phyloP scores from a whole-genome alignment of 106 monocot genomes.

The Dendrobium huoshanense region DNA sequence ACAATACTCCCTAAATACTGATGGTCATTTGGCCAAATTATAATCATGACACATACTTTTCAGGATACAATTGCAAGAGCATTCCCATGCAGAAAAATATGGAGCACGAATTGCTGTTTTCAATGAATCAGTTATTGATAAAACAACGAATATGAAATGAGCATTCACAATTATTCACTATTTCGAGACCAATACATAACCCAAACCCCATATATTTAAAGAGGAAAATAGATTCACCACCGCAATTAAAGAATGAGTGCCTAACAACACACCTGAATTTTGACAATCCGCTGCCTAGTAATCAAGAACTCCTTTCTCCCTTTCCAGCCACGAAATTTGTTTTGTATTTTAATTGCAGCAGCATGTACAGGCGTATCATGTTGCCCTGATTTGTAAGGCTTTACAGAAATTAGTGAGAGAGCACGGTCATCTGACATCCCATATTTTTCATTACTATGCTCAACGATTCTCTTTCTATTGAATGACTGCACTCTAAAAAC shows the following conservation, averaged over 20 bases:
- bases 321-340: constrained; percentile 98
- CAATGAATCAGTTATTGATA: neutral
- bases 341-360: constrained; percentile 84
- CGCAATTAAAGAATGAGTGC: neutral
- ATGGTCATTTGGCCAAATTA: neutral
- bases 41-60: neutral
- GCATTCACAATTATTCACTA: neutral
- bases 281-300: constrained; percentile 74
- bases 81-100: neutral
- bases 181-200: neutral
- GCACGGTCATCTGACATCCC: constrained; percentile 67
- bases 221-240: neutral
- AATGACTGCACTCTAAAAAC: constrained; percentile 85
- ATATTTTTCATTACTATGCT: constrained; percentile 43
- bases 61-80: neutral
- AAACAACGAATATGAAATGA: neutral
- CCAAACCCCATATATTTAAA: neutral
- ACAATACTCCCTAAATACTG: no score
- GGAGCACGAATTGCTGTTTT: neutral
- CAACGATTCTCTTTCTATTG: constrained; percentile 70
- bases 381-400: constrained; percentile 33
- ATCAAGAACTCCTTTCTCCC: constrained; percentile 86
- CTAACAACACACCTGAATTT: constrained; percentile 69
- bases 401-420: constrained; percentile 54
- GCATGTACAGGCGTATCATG: constrained; percentile 42